Evolutionary conservation across 1,284 basidiomycete species (phyloP).

Genomic region (Peniophora sp.): DNA sequence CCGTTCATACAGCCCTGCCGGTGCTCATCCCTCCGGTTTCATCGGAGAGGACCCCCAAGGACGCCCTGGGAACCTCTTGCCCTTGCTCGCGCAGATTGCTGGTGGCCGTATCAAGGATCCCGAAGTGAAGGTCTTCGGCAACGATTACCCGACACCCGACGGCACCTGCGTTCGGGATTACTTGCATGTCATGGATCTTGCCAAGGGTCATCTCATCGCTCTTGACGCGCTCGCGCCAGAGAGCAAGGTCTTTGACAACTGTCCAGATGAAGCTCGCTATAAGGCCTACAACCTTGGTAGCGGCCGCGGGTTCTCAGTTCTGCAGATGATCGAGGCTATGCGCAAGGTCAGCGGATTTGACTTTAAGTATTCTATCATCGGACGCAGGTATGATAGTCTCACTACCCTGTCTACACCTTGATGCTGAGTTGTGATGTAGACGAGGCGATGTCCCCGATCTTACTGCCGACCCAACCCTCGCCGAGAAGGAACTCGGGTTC

Average conservation of each 20-base stretch:
- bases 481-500: constrained; percentile 94
- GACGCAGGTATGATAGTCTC: constrained; percentile 60
- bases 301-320: constrained; percentile 87
- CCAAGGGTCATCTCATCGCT: constrained; percentile 88
- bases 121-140: constrained; percentile 90
- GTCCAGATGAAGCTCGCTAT: constrained; percentile 52
- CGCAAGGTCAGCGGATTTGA: constrained; percentile 82
- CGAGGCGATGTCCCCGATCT: constrained; percentile 95
- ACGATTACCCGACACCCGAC: constrained; percentile 95
- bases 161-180: constrained; percentile 98
- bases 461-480: constrained; percentile 88
- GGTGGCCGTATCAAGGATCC: constrained; percentile 77
- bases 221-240: constrained; percentile 76
- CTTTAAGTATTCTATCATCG: constrained; percentile 87
- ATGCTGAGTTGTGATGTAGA: constrained; percentile 29
- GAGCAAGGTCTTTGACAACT: constrained; percentile 48
- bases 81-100: constrained; percentile 93
- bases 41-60: constrained; percentile 97
- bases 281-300: constrained; percentile 97
- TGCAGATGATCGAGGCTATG: constrained; percentile 97
- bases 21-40: constrained; percentile 90
- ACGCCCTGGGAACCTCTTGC: constrained; percentile 91
- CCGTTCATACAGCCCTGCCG: constrained; percentile 68
- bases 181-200: constrained; percentile 94
- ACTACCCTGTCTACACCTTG: neutral